Evolutionary conservation across 768 basidiomycete species (phyloP), one percentile per base, ranked within the genome.

Genomic region (Xerocomus potaroensis): DNA sequence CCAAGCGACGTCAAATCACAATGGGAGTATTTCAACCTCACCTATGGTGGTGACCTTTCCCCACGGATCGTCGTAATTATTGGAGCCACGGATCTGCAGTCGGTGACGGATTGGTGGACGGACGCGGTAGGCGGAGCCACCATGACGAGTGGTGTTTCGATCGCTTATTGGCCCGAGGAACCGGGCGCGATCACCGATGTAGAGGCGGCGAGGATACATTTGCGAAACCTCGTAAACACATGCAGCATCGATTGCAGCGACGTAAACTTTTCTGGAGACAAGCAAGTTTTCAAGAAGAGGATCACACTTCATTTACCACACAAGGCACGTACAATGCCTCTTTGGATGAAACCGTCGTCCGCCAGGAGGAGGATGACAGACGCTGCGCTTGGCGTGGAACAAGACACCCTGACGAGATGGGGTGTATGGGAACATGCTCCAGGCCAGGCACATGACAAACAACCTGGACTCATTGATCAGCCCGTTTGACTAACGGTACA

Each of bases 221-320:
- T 62, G 30, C 50, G 45, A 18, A 12, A 37, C 27, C 49, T 63
- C 32, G 15, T 63, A 23, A 52, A 56, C n/a, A 32, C 47, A 27
- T 41, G 44, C 24, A 64, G 62, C 47, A 58, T 62, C 11, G 62
- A 61, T 23, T 60, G 54, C 51, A 62, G 48, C 21, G 40, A 60
- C 33, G 47, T 14, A 14, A 44, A 43, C 14, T 34, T 54, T 8
- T 8, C 36, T n/a, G 43, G 33, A 21, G 29, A 41, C 48, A 45
- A 50, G 31, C 47, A 12, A 1, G 37, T 57, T 31, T 63, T 63
- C 36, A 42, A 35, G 18, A 41, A 34, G n/a, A 16, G 36, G 3
- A 35, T 35, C 29, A 23, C 36, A 26, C 45, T 24, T n/a, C 45
- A 32, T 30, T 26, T 43, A n/a, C n/a, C n/a, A 27, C 41, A 49